Conservation (phyloP, 306 rosid genomes). For the Ormosia semicastrata region DNA sequence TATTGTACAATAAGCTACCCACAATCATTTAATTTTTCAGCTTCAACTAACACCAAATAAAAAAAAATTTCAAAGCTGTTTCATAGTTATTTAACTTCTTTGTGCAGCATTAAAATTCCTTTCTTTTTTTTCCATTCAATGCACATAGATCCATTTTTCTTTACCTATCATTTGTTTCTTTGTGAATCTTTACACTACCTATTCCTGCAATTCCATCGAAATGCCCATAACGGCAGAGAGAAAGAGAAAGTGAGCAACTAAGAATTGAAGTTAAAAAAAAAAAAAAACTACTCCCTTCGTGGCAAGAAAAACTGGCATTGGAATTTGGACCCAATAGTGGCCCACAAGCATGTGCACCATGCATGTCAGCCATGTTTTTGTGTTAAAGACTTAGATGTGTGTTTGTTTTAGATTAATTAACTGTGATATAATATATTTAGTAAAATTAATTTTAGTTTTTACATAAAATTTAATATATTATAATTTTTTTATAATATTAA, state of each 20-base stretch:
- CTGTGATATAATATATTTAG: too few species aligned
- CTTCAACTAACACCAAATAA: too few species aligned
- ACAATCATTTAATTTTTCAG: too few species aligned
- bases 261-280: neutral
- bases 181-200: too few species aligned
- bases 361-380: neutral
- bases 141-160: neutral
- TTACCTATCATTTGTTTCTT: neutral
- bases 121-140: neutral
- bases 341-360: conserved; percentile 13
- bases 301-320: neutral
- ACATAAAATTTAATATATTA: too few species aligned
- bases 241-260: neutral
- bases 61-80: too few species aligned
- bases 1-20: too few species aligned
- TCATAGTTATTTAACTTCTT: neutral
- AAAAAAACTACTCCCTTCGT: neutral
- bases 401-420: too few species aligned
- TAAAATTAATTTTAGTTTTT: too few species aligned
- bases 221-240: too few species aligned
- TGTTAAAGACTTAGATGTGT: neutral
- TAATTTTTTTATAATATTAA: too few species aligned
- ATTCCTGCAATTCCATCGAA: neutral
- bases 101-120: neutral
- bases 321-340: neutral